These are phyloP conservation scores for Trypanosoma brucei DNA, from an alignment of 208 protist genomes.

Conservation along the genomic window DNA sequence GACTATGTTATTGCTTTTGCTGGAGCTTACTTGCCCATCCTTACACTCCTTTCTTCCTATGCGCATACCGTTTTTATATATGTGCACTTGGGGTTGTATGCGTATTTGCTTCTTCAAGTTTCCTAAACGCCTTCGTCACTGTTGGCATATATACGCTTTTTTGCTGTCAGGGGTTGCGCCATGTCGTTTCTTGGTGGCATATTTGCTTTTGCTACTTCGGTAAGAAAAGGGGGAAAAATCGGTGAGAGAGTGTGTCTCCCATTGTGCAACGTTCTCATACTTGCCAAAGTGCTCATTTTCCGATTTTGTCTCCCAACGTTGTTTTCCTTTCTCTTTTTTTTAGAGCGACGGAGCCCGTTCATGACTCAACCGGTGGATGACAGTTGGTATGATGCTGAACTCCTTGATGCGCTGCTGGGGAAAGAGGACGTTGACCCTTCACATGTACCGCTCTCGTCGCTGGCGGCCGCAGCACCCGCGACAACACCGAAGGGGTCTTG, in stretches of 20 bases:
- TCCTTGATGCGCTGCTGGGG: conserved; percentile 18
- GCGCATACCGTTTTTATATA: not conserved
- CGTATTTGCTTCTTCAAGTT: not conserved
- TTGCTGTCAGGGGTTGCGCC: too few species aligned
- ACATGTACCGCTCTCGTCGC: not conserved
- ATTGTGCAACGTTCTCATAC: too few species aligned
- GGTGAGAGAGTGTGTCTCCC: too few species aligned
- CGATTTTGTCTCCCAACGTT: not conserved
- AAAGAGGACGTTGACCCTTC: not conserved
- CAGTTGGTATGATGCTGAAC: conserved; percentile 4
- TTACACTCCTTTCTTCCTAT: not conserved
- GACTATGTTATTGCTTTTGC: too few species aligned
- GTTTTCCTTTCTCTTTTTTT: not conserved
- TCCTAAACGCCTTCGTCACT: not conserved
- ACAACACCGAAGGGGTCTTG: not conserved
- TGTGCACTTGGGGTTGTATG: not conserved
- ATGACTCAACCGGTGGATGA: not conserved
- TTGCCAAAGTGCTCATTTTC: not conserved
- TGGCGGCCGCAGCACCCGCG: not conserved
- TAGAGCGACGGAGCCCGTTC: not conserved
- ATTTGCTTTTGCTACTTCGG: too few species aligned
- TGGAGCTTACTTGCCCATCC: not conserved
- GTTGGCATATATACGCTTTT: too few species aligned
- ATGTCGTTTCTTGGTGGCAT: too few species aligned
- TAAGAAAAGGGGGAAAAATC: too few species aligned